A percentile compares a stretch with the other conserved stretches of the same genome.
These are phyloP conservation scores for Drechslerella dactyloides DNA, from an alignment of 2,329 filamentous ascomycete species.

Conservation along the genomic window DNA sequence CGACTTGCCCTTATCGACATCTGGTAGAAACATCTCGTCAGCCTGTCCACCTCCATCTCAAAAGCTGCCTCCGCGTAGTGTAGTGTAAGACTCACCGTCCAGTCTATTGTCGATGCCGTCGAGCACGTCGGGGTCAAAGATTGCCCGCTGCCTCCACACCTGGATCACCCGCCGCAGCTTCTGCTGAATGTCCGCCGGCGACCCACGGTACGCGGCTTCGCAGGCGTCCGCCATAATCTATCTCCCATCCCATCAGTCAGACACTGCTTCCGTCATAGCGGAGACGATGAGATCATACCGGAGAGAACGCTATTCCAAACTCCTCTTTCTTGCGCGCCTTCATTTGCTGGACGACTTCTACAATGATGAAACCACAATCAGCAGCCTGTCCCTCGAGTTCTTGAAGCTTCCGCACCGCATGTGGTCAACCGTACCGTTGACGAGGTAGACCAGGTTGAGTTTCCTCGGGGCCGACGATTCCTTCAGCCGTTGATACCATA, in stretches of 20 bases:
- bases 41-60: not conserved
- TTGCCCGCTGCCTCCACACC: conserved; percentile 85
- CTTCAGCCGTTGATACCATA: conserved; percentile 89
- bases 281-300: conserved; percentile 61
- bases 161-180: conserved; percentile 90
- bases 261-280: not conserved
- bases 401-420: not conserved
- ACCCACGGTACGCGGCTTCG: conserved; percentile 86
- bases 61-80: not conserved
- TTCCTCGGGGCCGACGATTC: conserved; percentile 85
- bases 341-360: conserved; percentile 95
- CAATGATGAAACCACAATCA: conserved; percentile 20
- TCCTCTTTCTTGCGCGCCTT: conserved; percentile 91
- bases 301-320: conserved; percentile 88
- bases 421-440: conserved; percentile 74
- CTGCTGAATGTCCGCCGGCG: conserved; percentile 80
- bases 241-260: not conserved
- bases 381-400: not conserved
- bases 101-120: conserved; percentile 79
- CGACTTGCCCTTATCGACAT: conserved; percentile 66
- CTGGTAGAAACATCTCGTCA: conserved; percentile 57
- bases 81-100: conserved; percentile 67
- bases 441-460: conserved; percentile 89
- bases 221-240: conserved; percentile 87
- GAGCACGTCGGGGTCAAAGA: conserved; percentile 83